Percentiles rank a stretch among this genome's conserved stretches.
These are phyloP conservation scores for Straminergon stramineum DNA, from an alignment of 225 moss, liverwort and hornwort genomes.

Conservation along the genomic window DNA sequence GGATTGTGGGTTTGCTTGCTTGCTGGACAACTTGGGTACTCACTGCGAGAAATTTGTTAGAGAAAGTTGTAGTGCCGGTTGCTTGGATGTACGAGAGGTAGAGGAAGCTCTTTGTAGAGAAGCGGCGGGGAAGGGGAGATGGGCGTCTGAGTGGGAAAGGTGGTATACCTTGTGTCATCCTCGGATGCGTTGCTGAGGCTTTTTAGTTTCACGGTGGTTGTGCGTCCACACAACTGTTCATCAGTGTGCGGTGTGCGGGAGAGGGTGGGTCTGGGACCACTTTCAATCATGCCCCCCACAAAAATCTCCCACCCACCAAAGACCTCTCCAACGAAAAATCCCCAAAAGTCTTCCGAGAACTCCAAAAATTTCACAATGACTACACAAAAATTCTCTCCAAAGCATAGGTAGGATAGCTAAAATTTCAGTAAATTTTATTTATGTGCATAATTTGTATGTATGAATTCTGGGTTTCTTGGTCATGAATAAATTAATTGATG, in stretches of 20 bases:
- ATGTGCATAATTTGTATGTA: background rate
- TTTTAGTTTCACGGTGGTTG: background rate
- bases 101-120: background rate
- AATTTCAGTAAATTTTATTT: background rate
- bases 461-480: background rate
- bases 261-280: background rate
- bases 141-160: background rate
- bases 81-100: too few relatives aligned
- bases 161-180: background rate
- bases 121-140: background rate
- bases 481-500: too few relatives aligned
- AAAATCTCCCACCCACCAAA: background rate
- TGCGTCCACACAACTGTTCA: background rate
- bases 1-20: background rate
- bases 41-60: background rate
- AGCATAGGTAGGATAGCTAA: accelerated
- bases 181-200: background rate
- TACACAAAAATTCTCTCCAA: background rate
- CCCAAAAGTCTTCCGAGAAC: background rate
- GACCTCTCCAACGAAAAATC: background rate
- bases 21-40: background rate
- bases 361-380: background rate
- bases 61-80: too few relatives aligned
- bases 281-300: background rate
- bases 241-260: background rate